Base-by-base conservation (phyloP, 2,329 filamentous ascomycete species). In the Stylonectria norvegica region DNA sequence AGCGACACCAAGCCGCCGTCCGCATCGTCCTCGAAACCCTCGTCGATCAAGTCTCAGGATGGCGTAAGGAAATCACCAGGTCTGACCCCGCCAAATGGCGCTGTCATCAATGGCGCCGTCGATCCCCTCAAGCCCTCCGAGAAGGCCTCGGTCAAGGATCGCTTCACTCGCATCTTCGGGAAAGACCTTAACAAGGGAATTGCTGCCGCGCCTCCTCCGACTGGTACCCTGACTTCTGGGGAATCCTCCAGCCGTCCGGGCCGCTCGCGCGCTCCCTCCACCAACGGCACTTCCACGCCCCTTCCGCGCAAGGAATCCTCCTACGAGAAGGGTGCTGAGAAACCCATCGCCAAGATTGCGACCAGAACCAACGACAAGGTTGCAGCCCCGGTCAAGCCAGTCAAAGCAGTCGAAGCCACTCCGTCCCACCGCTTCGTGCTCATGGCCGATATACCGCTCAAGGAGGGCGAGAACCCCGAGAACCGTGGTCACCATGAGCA, bases 401-500 rank as follows among this genome's bases (percentile, higher is more conserved):
- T 57, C 25, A 62, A 62, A 35, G 34, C 58, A 2, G 38, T 58
- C 7, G 45, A 58, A 7, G 45, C 53, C 34, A 68, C 72, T 31
- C 47, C 59, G 17, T 60, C 64, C 8, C 69, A 74, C 47, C 75
- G 79, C 50, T 83, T 78, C 58, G 65, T 74, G 19, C 36, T 68
- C 30, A 70, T 72, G 40, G n/a, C n/a, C n/a, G n/a, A n/a, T n/a
- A n/a, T n/a, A n/a, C n/a, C n/a, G n/a, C n/a, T n/a, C n/a, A n/a
- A n/a, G n/a, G n/a, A n/a, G n/a, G n/a, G n/a, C n/a, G n/a, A n/a
- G n/a, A n/a, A n/a, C n/a, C 50, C 69, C 16, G 72, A 76, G 5
- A 64, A 68, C 5, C 70, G 84, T 48, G 86, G 87, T 49, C 78
- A 81, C 23, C 93, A 98, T 59, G 83, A 86, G 57, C 93, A 98